Evolutionary conservation across 1,139 yeast species (phyloP).

Genomic region (Hyphopichia burtonii): DNA sequence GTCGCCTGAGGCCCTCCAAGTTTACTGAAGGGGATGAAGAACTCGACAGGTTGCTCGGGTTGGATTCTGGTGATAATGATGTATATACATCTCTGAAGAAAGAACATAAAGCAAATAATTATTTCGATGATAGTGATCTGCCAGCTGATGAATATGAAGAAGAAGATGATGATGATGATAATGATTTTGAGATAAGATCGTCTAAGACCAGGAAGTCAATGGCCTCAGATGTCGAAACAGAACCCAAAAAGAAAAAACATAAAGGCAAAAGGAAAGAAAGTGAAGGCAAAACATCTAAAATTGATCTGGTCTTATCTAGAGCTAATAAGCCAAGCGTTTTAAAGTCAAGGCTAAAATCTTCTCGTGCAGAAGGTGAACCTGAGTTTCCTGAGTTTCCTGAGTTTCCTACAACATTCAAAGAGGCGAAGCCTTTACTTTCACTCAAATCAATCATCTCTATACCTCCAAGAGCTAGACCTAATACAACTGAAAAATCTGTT

Average conservation of each 20-base stretch:
- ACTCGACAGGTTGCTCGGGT: neutral
- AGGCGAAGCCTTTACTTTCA: constrained; percentile 3
- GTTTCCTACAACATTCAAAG: neutral
- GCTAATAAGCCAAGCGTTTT: constrained; percentile 1
- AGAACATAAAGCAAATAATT: neutral
- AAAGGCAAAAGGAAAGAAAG: neutral
- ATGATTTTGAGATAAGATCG: neutral
- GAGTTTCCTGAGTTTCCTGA: neutral
- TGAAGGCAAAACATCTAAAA: neutral
- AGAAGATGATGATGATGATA: neutral
- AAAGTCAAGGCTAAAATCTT: neutral
- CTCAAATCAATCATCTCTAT: constrained; percentile 2
- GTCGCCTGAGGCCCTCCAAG: neutral
- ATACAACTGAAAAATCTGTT: constrained; percentile 5
- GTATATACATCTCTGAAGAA: neutral
- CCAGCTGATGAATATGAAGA: neutral
- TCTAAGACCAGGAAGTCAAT: neutral
- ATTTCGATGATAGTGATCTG: neutral
- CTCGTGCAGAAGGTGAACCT: neutral
- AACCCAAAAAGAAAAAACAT: neutral
- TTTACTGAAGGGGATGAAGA: neutral
- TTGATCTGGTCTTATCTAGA: neutral
- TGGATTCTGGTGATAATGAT: neutral
- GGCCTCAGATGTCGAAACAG: too few relatives aligned
- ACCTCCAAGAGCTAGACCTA: neutral